Evolutionary conservation across 2,329 filamentous ascomycete species (phyloP).

Genomic region (Tolypocladium tundrense): DNA sequence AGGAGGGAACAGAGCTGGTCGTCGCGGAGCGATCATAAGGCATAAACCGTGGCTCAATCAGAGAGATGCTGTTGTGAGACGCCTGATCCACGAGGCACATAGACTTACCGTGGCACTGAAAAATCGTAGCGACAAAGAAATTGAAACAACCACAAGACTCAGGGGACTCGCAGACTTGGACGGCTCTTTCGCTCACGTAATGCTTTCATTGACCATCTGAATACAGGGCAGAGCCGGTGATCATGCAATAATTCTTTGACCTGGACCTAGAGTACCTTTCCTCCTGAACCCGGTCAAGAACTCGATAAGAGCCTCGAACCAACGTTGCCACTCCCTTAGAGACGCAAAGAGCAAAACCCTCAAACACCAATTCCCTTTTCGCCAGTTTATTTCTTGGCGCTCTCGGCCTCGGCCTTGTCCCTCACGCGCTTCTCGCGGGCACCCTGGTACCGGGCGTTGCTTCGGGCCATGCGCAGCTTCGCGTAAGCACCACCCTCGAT

Average conservation of each 20-base stretch:
- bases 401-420: conserved; percentile 76
- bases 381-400: conserved; percentile 70
- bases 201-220: conserved; percentile 19
- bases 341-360: conserved; percentile 32
- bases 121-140: background rate
- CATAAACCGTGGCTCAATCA: background rate
- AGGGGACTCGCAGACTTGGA: background rate
- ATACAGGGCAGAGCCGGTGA: conserved; percentile 25
- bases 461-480: conserved; percentile 74
- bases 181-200: conserved; percentile 3
- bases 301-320: conserved; percentile 26
- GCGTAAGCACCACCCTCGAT: conserved; percentile 78
- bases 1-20: conserved; percentile 38
- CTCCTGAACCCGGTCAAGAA: conserved; percentile 23
- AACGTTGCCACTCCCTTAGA: conserved; percentile 26
- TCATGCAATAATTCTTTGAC: conserved; percentile 32
- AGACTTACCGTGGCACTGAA: background rate
- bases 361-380: conserved; percentile 31
- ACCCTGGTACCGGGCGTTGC: conserved; percentile 72
- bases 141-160: background rate
- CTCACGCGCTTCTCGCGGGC: conserved; percentile 86
- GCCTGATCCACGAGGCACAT: background rate
- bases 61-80: background rate
- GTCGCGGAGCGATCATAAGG: conserved; percentile 8
- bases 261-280: conserved; percentile 29